phyloP scores from a whole-genome alignment of 768 basidiomycete genomes.

The Cyclocybe aegerita region DNA sequence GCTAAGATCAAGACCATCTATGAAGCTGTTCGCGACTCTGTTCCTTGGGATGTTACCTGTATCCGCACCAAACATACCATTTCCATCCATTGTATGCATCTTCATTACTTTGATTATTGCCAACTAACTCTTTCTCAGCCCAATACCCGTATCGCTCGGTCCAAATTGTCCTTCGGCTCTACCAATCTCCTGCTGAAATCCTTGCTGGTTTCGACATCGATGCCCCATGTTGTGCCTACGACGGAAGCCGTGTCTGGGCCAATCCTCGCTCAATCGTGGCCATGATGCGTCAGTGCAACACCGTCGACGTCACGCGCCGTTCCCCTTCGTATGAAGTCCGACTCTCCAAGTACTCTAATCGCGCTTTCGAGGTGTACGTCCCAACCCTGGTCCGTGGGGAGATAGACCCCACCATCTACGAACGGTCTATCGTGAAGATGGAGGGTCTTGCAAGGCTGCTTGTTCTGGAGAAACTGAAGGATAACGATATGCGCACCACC shows the following conservation, averaged over 20 bases:
- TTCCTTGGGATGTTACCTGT: constrained; percentile 69
- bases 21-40: constrained; percentile 62
- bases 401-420: constrained; percentile 64
- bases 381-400: constrained; percentile 48
- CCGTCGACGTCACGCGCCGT: constrained; percentile 59
- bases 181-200: constrained; percentile 62
- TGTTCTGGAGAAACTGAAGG: constrained; percentile 57
- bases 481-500: constrained; percentile 38
- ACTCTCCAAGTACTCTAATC: constrained; percentile 53
- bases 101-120: background rate
- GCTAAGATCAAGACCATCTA: constrained; percentile 58
- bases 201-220: constrained; percentile 70
- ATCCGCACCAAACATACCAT: constrained; percentile 66
- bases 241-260: constrained; percentile 50
- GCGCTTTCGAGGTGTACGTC: constrained; percentile 58
- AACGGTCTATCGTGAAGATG: constrained; percentile 55
- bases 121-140: constrained; percentile 27
- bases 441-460: constrained; percentile 62
- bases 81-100: constrained; percentile 57
- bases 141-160: constrained; percentile 70
- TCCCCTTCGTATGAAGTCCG: constrained; percentile 67
- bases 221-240: constrained; percentile 56
- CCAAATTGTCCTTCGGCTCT: constrained; percentile 65
- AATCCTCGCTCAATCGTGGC: constrained; percentile 60
- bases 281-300: constrained; percentile 68